phyloP scores from a whole-genome alignment of 306 rosid species.

The Pyrus communis region DNA sequence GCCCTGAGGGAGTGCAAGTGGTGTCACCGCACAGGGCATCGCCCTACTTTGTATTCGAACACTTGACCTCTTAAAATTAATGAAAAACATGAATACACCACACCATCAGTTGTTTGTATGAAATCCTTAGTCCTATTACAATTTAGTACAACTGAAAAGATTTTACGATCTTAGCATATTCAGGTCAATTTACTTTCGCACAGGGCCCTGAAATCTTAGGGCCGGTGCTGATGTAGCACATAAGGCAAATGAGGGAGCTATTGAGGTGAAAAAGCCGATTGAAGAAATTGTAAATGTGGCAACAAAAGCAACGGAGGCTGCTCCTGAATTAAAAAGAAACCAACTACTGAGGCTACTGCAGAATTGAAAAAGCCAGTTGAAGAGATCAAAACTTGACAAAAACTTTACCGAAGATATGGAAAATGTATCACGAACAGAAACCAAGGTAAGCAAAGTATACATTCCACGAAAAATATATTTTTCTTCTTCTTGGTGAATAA shows the following conservation, averaged over 20 bases:
- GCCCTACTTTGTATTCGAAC: no score
- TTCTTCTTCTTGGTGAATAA: not conserved
- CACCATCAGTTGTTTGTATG: no score
- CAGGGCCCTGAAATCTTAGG: no score
- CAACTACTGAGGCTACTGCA: not conserved
- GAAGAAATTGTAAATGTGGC: not conserved
- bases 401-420: not conserved
- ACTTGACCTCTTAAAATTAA: no score
- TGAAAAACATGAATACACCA: no score
- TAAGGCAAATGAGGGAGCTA: not conserved
- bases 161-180: no score
- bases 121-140: no score
- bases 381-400: not conserved
- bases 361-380: not conserved
- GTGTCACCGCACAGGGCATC: no score
- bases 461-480: not conserved
- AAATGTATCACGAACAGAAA: not conserved
- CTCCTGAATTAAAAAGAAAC: not conserved
- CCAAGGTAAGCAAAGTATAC: slow-evolving; percentile 1
- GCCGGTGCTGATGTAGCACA: not conserved
- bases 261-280: not conserved
- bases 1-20: no score
- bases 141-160: no score
- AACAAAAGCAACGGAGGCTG: not conserved
- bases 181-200: no score